phyloP scores from a whole-genome alignment of 2,329 filamentous ascomycete genomes.

The Fusarium sulawesiense region DNA sequence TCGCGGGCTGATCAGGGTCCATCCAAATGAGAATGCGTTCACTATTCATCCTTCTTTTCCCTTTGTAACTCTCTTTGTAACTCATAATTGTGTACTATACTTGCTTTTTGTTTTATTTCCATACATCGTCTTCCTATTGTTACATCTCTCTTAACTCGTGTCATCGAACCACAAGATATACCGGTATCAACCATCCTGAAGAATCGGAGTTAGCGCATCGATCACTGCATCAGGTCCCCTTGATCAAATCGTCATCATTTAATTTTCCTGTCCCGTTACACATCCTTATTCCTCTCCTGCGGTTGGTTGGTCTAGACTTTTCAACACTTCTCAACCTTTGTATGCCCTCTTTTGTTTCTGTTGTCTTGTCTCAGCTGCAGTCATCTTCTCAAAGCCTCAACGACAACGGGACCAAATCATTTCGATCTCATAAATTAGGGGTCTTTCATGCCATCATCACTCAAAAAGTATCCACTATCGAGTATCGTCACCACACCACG shows the following conservation, averaged over 20 bases:
- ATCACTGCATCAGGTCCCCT: slow-evolving; percentile 28
- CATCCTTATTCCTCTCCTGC: not conserved
- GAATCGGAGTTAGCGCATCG: slow-evolving; percentile 18
- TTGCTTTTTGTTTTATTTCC: not conserved
- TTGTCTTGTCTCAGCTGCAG: slow-evolving; percentile 21
- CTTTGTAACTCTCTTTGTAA: too few species aligned
- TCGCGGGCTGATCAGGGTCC: too few species aligned
- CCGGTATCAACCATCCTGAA: slow-evolving; percentile 8
- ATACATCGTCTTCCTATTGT: not conserved
- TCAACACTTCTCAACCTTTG: not conserved
- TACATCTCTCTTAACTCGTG: too few species aligned
- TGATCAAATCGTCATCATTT: slow-evolving; percentile 20
- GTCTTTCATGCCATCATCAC: slow-evolving; percentile 31
- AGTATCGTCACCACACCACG: slow-evolving; percentile 5
- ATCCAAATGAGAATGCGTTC: too few species aligned
- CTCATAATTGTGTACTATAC: not conserved
- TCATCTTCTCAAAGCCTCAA: not conserved
- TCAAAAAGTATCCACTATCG: slow-evolving; percentile 20
- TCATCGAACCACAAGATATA: not conserved
- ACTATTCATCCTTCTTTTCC: too few species aligned
- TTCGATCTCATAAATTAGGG: slow-evolving; percentile 9
- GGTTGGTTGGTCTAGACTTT: slow-evolving; percentile 1
- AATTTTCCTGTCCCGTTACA: not conserved
- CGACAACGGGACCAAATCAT: not conserved
- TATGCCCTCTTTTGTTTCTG: not conserved